A percentile compares a stretch with the other conserved stretches of the same genome.
Conservation (phyloP, 1,139 yeast genomes). For the Pichia sp. region DNA sequence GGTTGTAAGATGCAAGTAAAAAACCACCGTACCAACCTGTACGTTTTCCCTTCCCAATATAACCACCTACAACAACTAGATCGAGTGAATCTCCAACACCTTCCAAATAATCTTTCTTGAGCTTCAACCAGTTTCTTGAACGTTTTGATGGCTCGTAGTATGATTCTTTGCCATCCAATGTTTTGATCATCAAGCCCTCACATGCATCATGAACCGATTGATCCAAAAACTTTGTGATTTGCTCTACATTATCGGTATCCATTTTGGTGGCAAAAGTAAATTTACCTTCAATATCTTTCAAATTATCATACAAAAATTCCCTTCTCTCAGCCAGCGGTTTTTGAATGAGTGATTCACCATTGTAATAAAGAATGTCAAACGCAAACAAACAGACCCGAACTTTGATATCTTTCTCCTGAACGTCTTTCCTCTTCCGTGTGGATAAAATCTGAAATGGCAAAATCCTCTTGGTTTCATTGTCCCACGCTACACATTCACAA, state of each 20-base stretch:
- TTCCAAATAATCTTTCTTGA: conserved; percentile 88
- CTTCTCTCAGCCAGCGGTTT: conserved; percentile 70
- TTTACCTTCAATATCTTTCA: conserved; percentile 66
- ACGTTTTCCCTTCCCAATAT: conserved; percentile 89
- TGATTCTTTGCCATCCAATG: conserved; percentile 75
- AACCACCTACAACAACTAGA: conserved; percentile 91
- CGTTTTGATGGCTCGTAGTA: conserved; percentile 92
- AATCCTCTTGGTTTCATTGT: conserved; percentile 64
- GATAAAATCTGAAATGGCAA: conserved; percentile 90
- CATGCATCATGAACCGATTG: conserved; percentile 86
- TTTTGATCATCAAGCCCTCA: conserved; percentile 95
- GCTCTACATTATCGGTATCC: conserved; percentile 70
- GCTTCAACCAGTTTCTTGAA: conserved; percentile 90
- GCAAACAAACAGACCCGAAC: conserved; percentile 91
- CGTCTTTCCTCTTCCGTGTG: conserved; percentile 92
- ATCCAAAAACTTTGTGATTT: conserved; percentile 80
- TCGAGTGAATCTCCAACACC: conserved; percentile 97
- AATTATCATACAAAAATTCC: conserved; percentile 48
- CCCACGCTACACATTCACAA: conserved; percentile 99
- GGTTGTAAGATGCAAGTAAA: conserved; percentile 81
- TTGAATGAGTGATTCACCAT: conserved; percentile 68
- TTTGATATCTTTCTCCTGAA: conserved; percentile 77
- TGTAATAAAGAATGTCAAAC: conserved; percentile 74
- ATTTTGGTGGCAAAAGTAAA: conserved; percentile 75
- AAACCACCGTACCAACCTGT: conserved; percentile 96